Evolutionary conservation across 2,329 filamentous ascomycete species (phyloP).

Genomic region (Xylariales sp.): DNA sequence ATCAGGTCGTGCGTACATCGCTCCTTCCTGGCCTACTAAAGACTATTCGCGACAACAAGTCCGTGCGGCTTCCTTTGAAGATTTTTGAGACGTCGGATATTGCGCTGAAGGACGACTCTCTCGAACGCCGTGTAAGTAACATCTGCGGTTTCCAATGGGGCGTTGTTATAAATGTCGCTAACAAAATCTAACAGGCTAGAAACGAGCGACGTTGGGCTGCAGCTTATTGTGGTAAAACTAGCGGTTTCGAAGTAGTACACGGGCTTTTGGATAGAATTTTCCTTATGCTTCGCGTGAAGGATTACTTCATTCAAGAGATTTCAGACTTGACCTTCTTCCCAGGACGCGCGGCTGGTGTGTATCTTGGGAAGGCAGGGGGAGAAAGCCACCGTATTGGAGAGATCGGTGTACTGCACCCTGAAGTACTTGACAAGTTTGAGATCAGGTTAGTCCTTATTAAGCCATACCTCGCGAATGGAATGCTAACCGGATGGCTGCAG

Average conservation of each 20-base stretch:
- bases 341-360: slow-evolving; percentile 88
- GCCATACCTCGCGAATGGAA: not conserved
- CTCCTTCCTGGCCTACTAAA: slow-evolving; percentile 81
- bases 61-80: slow-evolving; percentile 79
- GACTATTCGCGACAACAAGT: slow-evolving; percentile 82
- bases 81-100: slow-evolving; percentile 84
- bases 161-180: not conserved
- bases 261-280: slow-evolving; percentile 92
- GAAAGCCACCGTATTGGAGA: slow-evolving; percentile 83
- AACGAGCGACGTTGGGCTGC: slow-evolving; percentile 98
- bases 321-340: slow-evolving; percentile 92
- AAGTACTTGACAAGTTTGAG: slow-evolving; percentile 80
- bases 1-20: slow-evolving; percentile 82
- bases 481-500: slow-evolving; percentile 27
- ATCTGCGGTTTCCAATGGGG: not conserved
- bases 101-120: slow-evolving; percentile 84
- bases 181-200: slow-evolving; percentile 69
- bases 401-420: slow-evolving; percentile 94
- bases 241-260: slow-evolving; percentile 95
- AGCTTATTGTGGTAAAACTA: slow-evolving; percentile 92
- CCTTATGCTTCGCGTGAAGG: slow-evolving; percentile 86
- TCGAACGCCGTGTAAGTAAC: slow-evolving; percentile 69
- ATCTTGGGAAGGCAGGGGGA: slow-evolving; percentile 71
- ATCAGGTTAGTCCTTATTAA: slow-evolving; percentile 57
- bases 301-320: slow-evolving; percentile 94